Percentiles rank a stretch among this genome's conserved stretches.
phyloP scores from a whole-genome alignment of 768 basidiomycete genomes.

The Termitomyces sp. region DNA sequence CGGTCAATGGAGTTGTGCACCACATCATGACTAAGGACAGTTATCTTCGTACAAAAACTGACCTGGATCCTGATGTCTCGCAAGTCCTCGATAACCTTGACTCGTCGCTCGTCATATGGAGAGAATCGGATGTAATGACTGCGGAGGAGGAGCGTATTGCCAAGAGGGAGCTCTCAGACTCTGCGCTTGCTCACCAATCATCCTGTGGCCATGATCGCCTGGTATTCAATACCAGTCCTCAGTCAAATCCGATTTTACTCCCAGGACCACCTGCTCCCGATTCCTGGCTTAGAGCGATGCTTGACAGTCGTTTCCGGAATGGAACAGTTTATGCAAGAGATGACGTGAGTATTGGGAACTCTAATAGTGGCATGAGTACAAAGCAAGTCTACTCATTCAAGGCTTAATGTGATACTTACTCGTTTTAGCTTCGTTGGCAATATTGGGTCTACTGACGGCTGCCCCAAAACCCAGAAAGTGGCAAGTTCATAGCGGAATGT shows the following conservation, averaged over 20 bases:
- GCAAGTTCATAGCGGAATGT: slow-evolving; percentile 28
- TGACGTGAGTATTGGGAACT: slow-evolving; percentile 48
- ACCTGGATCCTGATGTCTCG: slow-evolving; percentile 47
- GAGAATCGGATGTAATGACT: slow-evolving; percentile 64
- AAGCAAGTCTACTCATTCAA: slow-evolving; percentile 38
- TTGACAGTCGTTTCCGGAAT: slow-evolving; percentile 28
- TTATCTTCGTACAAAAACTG: slow-evolving; percentile 58
- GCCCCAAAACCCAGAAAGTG: slow-evolving; percentile 68
- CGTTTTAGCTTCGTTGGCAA: slow-evolving; percentile 53
- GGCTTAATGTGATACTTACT: background rate
- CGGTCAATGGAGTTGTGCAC: slow-evolving; percentile 58
- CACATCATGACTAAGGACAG: slow-evolving; percentile 69
- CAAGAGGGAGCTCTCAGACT: slow-evolving; percentile 23
- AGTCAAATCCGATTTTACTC: slow-evolving; percentile 45
- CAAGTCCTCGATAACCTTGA: slow-evolving; percentile 38
- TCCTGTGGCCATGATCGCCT: slow-evolving; percentile 71
- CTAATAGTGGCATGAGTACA: slow-evolving; percentile 37
- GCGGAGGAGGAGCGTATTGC: slow-evolving; percentile 39
- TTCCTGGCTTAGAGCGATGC: slow-evolving; percentile 39
- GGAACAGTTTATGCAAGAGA: slow-evolving; percentile 39
- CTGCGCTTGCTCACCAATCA: slow-evolving; percentile 14
- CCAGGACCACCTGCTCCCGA: slow-evolving; percentile 20
- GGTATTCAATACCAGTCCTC: slow-evolving; percentile 57
- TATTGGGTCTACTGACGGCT: slow-evolving; percentile 69
- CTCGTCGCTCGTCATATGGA: slow-evolving; percentile 62